Evolutionary conservation across 306 rosid species (phyloP), one percentile per base, ranked within the genome.

Genomic region (Acacia crassicarpa): DNA sequence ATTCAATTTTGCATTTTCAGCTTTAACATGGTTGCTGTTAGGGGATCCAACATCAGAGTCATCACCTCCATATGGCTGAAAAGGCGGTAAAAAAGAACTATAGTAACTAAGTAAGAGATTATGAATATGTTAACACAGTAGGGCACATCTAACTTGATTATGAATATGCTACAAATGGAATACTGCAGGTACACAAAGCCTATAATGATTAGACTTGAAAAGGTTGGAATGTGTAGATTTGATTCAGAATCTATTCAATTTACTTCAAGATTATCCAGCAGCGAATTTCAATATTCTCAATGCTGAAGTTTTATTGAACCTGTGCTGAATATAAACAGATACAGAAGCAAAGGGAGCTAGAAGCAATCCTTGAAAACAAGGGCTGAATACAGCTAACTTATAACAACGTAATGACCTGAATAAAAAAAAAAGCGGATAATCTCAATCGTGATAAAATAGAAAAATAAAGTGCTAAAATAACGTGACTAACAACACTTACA

Each of bases 31-130:
- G 83, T 89, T 92, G 79, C 90, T 90, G 69, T 83, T 90, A 19
- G 98, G 89, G 27, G 97, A 90, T 85, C 94, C 99, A 84, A 82
- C 94, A 80, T 92, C 98, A 3, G 91, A 92, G 76, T 91, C 98
- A 76, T 92, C 94, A 76, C 82, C 94, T 41, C 94, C 97, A 85
- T 90, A 92, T 67, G 95, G 87, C 99, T 93, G 89, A 73, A 84
- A 43, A 76, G 72, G 49, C 38, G 67, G 35, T 5, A 4, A 8
- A 22, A 61, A 25, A 23, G 23, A 72, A 58, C 40, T 25, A 16
- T 44, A 61, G 14, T 79, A 59, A 59, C 43, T 17, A 43, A 49
- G 67, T 17, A 43, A 61, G 67, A 74, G 45, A 74, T 27, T 41
- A 40, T 48, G 45, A 67, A 49, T 41, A 62, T 71, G 74, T 5